Percentiles rank a stretch among this genome's conserved stretches.
Evolutionary conservation across 768 basidiomycete genomes (phyloP).

Genomic region (Boletus vinaceobasis): DNA sequence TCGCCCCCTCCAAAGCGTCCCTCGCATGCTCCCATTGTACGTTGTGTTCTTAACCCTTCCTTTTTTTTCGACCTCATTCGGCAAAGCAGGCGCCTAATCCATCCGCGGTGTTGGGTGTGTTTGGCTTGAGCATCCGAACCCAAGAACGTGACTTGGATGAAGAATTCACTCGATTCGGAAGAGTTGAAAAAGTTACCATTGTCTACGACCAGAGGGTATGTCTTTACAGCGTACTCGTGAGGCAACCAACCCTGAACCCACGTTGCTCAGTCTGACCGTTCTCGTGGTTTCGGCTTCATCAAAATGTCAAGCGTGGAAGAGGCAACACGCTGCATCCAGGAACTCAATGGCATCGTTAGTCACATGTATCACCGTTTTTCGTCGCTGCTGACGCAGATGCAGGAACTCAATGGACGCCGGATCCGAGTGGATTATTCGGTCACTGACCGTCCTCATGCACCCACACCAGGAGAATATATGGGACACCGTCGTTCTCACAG

Average conservation of each 20-base stretch:
- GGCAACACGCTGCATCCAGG: conserved; percentile 81
- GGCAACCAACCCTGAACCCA: conserved; percentile 20
- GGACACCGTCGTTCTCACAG: conserved; percentile 70
- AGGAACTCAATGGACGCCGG: conserved; percentile 93
- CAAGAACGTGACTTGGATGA: conserved; percentile 92
- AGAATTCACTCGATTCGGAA: conserved; percentile 85
- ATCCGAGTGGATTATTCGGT: conserved; percentile 98
- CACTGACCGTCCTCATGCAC: conserved; percentile 89
- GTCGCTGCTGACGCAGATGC: conserved; percentile 5
- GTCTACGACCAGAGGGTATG: conserved; percentile 95
- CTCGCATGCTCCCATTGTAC: conserved; percentile 69
- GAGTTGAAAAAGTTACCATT: conserved; percentile 92
- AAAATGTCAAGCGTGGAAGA: conserved; percentile 89
- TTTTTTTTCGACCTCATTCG: conserved; percentile 32
- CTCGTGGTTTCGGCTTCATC: conserved; percentile 97
- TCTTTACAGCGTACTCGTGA: background rate
- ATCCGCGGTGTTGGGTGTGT: conserved; percentile 90
- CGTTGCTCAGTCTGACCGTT: conserved; percentile 74
- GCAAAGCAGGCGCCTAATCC: conserved; percentile 79
- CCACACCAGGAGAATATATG: conserved; percentile 98
- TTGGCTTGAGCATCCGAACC: conserved; percentile 95
- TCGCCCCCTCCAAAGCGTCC: conserved; percentile 63
- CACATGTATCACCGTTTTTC: background rate
- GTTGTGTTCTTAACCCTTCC: conserved; percentile 30
- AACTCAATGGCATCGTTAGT: conserved; percentile 88